phyloP scores from a whole-genome alignment of 495 filamentous ascomycete genomes.

The Penicillium robsamsonii region DNA sequence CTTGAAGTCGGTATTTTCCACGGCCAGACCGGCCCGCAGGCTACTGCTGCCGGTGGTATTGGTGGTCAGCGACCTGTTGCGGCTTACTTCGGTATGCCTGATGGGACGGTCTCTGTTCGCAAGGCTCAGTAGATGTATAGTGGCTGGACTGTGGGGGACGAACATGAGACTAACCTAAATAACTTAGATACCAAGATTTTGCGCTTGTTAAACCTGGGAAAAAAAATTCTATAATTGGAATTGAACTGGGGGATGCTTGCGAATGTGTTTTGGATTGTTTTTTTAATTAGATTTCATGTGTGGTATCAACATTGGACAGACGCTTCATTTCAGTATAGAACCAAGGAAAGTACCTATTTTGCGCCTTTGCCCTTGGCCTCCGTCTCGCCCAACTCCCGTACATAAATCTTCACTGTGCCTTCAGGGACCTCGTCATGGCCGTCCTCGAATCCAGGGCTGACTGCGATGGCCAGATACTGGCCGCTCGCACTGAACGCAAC shows the following conservation, averaged over 20 bases:
- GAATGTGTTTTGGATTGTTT: neutral
- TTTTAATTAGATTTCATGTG: conserved; percentile 2
- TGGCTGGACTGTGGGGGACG: neutral
- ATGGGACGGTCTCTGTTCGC: conserved; percentile 63
- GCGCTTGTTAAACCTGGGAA: conserved; percentile 8
- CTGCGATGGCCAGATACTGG: conserved; percentile 75
- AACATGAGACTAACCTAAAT: conserved; percentile 22
- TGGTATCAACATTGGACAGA: conserved; percentile 11
- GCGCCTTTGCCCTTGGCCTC: conserved; percentile 87
- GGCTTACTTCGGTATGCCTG: conserved; percentile 90
- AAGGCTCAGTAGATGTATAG: conserved; percentile 29
- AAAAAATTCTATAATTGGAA: neutral
- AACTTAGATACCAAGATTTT: conserved; percentile 28
- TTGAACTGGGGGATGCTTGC: conserved; percentile 1
- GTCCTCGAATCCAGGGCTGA: conserved; percentile 90
- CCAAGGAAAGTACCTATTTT: conserved; percentile 38
- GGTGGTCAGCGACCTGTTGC: conserved; percentile 89
- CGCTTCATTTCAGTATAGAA: conserved; percentile 4
- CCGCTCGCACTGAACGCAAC: conserved; percentile 77
- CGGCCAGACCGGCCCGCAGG: conserved; percentile 69
- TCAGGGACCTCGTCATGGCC: conserved; percentile 72
- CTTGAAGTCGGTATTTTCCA: conserved; percentile 90
- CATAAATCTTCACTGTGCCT: conserved; percentile 70
- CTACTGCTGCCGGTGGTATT: conserved; percentile 52
- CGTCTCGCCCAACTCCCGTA: conserved; percentile 78